phyloP scores from a whole-genome alignment of 225 moss, liverwort and hornwort genomes.

The Pleurozium schreberi region DNA sequence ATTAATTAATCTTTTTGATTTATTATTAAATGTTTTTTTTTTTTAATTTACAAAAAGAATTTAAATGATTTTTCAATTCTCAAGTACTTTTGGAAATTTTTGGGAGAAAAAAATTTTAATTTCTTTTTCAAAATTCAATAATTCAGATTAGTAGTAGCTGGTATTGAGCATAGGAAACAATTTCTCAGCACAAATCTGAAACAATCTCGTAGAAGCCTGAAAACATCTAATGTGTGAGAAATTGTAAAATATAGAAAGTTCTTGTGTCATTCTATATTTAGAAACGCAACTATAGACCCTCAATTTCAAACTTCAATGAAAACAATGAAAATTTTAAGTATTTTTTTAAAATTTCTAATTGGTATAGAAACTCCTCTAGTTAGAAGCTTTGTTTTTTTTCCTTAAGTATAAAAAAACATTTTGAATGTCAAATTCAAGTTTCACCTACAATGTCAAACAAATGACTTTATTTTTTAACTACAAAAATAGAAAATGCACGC shows the following conservation, averaged over 20 bases:
- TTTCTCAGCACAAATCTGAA: no score
- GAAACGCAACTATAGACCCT: background rate
- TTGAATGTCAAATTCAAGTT: background rate
- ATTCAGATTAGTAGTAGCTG: no score
- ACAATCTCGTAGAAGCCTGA: no score
- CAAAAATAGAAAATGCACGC: background rate
- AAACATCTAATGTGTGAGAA: no score
- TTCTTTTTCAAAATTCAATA: no score
- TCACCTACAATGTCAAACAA: background rate
- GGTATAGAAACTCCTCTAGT: background rate
- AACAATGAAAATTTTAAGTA: background rate
- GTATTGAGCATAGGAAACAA: no score
- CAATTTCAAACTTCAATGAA: background rate
- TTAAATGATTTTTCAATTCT: no score
- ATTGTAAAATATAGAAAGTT: background rate
- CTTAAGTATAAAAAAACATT: background rate
- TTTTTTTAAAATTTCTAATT: background rate
- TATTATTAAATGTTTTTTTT: no score
- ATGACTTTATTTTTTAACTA: background rate
- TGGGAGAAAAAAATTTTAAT: no score
- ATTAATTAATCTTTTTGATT: no score
- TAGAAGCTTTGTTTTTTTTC: background rate
- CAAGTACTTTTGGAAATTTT: no score
- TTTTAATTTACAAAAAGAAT: no score
- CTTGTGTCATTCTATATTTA: rapidly evolving